Conservation (phyloP, 345 rosid genomes). For the Kandelia obovata region DNA sequence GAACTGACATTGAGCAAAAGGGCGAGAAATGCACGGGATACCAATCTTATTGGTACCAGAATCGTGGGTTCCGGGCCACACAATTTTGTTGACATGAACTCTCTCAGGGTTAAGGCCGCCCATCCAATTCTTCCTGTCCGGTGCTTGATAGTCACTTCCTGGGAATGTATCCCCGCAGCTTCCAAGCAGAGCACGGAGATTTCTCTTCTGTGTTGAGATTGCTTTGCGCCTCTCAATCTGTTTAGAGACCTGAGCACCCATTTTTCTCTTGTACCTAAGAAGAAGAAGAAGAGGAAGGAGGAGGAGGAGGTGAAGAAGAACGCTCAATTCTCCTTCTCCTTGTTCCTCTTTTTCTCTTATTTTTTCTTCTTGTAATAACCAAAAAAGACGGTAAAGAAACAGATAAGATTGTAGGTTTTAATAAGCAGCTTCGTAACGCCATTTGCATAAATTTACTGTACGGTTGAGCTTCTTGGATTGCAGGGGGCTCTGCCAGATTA, state of each 20-base stretch:
- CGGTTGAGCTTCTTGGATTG: background rate
- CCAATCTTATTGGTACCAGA: conserved; percentile 95
- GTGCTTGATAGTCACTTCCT: conserved; percentile 52
- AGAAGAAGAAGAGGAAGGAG: background rate
- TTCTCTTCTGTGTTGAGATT: conserved; percentile 51
- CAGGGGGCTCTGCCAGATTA: background rate
- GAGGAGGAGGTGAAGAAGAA: background rate
- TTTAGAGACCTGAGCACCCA: conserved; percentile 72
- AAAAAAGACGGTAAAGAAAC: background rate
- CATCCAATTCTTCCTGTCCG: conserved; percentile 85
- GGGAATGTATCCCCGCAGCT: conserved; percentile 56
- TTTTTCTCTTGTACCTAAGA: conserved; percentile 14
- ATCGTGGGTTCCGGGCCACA: conserved; percentile 98
- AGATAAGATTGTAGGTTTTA: conserved; percentile 6
- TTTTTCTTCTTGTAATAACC: conserved; percentile 4
- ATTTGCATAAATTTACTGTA: conserved; percentile 1
- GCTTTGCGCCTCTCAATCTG: conserved; percentile 50
- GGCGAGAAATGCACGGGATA: conserved; percentile 55
- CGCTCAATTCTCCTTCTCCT: background rate
- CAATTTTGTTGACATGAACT: conserved; percentile 60
- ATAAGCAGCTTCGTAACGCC: conserved; percentile 12
- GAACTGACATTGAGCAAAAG: conserved; percentile 86
- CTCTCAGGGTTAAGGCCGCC: conserved; percentile 45
- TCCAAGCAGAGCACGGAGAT: conserved; percentile 41
- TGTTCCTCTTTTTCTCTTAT: background rate